A percentile compares a stretch with the other conserved stretches of the same genome.
These are phyloP conservation scores for Quillaja saponaria DNA, from an alignment of 306 rosid genomes.

Conservation along the genomic window DNA sequence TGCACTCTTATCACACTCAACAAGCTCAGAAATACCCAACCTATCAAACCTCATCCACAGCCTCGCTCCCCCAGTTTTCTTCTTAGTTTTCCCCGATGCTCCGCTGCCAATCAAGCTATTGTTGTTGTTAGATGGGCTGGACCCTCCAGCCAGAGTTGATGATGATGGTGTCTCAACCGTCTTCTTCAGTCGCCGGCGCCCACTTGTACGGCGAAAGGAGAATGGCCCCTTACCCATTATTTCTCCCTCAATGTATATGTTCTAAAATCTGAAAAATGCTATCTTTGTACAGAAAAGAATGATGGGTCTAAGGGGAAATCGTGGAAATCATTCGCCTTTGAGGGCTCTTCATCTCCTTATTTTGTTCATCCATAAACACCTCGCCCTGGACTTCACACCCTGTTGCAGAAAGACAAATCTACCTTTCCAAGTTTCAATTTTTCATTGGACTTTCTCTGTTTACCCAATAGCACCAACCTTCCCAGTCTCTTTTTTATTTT, in stretches of 20 bases:
- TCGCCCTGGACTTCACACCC: neutral
- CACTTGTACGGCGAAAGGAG: too few species aligned
- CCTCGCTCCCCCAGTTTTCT: conserved; percentile 80
- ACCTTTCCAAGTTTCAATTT: too few species aligned
- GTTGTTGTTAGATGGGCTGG: conserved; percentile 25
- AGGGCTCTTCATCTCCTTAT: too few species aligned
- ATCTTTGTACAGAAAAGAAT: too few species aligned
- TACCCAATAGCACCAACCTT: too few species aligned
- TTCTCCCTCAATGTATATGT: too few species aligned
- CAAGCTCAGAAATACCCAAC: conserved; percentile 71
- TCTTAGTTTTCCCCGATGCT: conserved; percentile 59
- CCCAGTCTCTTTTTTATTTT: too few species aligned
- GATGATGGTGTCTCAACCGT: neutral
- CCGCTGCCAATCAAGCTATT: conserved; percentile 20
- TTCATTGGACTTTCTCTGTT: too few species aligned
- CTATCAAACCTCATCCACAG: conserved; percentile 89
- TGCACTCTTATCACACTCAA: conserved; percentile 79
- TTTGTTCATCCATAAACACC: conserved; percentile 36
- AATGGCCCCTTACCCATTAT: too few species aligned
- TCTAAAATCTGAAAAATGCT: too few species aligned
- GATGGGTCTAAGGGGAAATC: too few species aligned
- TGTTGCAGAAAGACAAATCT: neutral
- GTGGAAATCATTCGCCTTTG: too few species aligned
- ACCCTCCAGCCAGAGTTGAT: neutral
- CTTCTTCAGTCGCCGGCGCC: conserved; percentile 69